Conservation (phyloP, 2,329 filamentous ascomycete genomes). For the Leptographium radiaticola region DNA sequence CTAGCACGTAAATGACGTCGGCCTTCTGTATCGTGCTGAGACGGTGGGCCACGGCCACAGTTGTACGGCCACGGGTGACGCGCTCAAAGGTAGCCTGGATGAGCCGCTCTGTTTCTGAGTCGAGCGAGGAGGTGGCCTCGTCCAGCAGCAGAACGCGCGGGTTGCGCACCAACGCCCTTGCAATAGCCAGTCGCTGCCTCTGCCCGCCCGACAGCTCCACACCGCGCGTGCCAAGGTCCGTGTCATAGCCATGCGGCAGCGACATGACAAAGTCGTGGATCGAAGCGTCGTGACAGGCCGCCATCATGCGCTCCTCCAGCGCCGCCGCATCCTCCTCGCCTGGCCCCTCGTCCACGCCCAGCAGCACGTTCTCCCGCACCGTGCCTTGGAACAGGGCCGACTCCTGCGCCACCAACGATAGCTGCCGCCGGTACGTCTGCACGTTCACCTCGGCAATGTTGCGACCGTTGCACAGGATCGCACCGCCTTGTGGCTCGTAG, state of each 20-base stretch:
- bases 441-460: constrained; percentile 47
- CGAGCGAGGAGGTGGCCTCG: constrained; percentile 44
- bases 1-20: constrained; percentile 39
- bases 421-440: constrained; percentile 45
- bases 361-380: constrained; percentile 55
- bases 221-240: constrained; percentile 53
- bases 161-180: constrained; percentile 37
- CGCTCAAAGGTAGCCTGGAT: constrained; percentile 55
- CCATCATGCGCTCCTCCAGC: constrained; percentile 36
- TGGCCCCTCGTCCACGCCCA: constrained; percentile 41
- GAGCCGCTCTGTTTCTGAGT: constrained; percentile 47
- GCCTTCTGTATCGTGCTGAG: constrained; percentile 23
- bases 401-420: constrained; percentile 65
- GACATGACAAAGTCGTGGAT: constrained; percentile 59
- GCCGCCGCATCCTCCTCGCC: constrained; percentile 30
- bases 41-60: constrained; percentile 64
- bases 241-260: constrained; percentile 55
- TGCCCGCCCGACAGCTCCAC: constrained; percentile 47
- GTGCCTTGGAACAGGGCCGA: constrained; percentile 58
- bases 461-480: constrained; percentile 49
- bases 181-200: constrained; percentile 42
- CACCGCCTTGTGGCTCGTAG: constrained; percentile 53
- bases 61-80: constrained; percentile 45
- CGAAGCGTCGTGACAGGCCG: constrained; percentile 46
- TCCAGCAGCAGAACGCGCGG: constrained; percentile 42